Evolutionary conservation across 2,329 filamentous ascomycete genomes (phyloP), one percentile per base, ranked within the genome.

Genomic region (Phialocephala subalpina): DNA sequence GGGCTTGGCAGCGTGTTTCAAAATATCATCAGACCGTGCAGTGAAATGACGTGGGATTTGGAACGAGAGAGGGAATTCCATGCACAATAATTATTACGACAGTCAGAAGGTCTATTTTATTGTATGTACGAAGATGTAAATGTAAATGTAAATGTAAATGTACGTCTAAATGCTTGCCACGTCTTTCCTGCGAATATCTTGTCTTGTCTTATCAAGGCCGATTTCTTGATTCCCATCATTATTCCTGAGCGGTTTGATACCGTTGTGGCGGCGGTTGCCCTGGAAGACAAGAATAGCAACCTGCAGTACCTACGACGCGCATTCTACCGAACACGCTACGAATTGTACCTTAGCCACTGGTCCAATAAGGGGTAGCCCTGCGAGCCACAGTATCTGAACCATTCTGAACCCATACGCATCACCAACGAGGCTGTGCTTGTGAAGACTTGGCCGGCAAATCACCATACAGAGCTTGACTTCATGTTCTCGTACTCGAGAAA

Each of bases 351-450:
- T 16, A 25, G 45, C 45, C 45, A 49, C 45, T 22, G n/a, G 45
- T 11, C 45, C 45, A 49, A 49, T 49, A 49, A 33, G 45, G 45
- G 45, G 40, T 42, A 16, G 40, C 11, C 40, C 16, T 42, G 40
- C 14, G 29, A 33, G 29, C 29, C 9, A n/a, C 29, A 33, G 29
- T 9, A 33, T 33, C 29, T 33, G 29, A 33, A 33, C 29, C 29
- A 33, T 18, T 42, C 40, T 18, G 16, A 16, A 42, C 6, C 45
- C 35, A 40, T 7, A 45, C 40, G 57, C 57, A 47, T 59, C 57
- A 59, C 22, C 25, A 25, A 25, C 12, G 57, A 59, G 57, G 57
- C 57, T 59, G 57, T 59, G 57, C 57, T 29, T 11, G 49, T n/a
- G 12, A 14, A 3, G 25, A 18, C 49, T 53, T 14, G 49, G 25